Conservation (phyloP, 2,329 filamentous ascomycete species). For the Dothiorella sarmentorum region DNA sequence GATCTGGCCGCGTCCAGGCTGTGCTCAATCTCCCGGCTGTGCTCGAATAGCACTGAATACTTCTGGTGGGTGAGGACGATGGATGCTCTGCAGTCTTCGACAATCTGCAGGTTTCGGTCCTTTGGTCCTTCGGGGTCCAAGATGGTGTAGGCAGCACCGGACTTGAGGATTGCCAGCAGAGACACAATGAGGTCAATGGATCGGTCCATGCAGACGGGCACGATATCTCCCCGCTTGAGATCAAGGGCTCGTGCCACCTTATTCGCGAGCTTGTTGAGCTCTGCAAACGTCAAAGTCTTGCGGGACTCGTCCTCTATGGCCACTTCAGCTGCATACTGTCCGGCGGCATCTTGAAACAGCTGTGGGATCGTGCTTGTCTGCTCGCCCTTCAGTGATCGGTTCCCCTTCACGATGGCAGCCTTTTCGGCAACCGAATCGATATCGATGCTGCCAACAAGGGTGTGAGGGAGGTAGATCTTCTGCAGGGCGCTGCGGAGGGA, state of each 20-base stretch:
- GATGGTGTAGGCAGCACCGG: conserved; percentile 46
- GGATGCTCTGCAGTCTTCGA: neutral
- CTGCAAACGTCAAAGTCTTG: neutral
- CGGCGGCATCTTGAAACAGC: neutral
- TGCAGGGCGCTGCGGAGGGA: neutral
- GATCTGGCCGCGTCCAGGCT: too few species aligned
- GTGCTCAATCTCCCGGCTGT: too few species aligned
- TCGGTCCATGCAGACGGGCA: conserved; percentile 28
- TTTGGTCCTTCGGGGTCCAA: conserved; percentile 30
- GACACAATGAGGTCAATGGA: conserved; percentile 15
- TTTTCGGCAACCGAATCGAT: neutral
- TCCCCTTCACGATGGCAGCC: neutral
- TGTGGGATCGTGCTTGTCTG: neutral
- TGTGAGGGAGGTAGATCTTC: neutral
- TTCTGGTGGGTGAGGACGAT: neutral
- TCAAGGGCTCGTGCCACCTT: neutral
- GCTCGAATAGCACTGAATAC: too few species aligned
- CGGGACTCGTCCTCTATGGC: neutral
- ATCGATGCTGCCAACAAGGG: neutral
- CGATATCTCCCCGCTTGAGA: conserved; percentile 23
- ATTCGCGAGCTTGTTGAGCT: neutral
- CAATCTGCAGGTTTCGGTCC: conserved; percentile 30
- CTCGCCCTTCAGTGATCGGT: neutral
- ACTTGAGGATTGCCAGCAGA: conserved; percentile 32
- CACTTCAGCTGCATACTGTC: neutral